Percentiles rank a stretch among this genome's conserved stretches.
phyloP scores from a whole-genome alignment of 2,329 filamentous ascomycete species.

The Microdochium paspali region DNA sequence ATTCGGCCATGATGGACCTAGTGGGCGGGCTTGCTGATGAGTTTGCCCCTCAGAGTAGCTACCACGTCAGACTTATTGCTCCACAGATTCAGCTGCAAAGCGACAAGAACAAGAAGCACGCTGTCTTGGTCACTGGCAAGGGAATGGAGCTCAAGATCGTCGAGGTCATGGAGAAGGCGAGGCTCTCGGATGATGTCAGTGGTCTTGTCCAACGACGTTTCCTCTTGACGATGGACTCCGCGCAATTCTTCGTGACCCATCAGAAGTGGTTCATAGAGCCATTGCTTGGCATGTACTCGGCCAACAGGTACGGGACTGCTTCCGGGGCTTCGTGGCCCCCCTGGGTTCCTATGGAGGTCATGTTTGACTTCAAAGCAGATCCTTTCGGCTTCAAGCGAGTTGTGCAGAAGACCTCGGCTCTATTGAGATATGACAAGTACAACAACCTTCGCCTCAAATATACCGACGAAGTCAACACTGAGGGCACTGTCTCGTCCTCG shows the following conservation, averaged over 20 bases:
- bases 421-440: conserved; percentile 93
- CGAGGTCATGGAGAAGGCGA: conserved; percentile 94
- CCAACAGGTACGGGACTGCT: conserved; percentile 82
- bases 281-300: conserved; percentile 86
- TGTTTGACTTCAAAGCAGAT: conserved; percentile 91
- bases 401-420: conserved; percentile 92
- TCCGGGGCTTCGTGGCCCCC: conserved; percentile 87
- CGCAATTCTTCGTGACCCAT: conserved; percentile 96
- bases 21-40: conserved; percentile 74
- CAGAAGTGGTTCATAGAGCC: conserved; percentile 82
- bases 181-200: conserved; percentile 85
- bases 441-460: conserved; percentile 95
- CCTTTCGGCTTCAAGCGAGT: conserved; percentile 98
- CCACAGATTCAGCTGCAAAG: conserved; percentile 98
- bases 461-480: conserved; percentile 79
- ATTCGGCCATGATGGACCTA: conserved; percentile 48
- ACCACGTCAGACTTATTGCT: conserved; percentile 88
- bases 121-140: conserved; percentile 93
- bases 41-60: conserved; percentile 85
- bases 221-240: conserved; percentile 90
- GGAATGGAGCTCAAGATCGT: conserved; percentile 97
- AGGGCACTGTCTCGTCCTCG: conserved; percentile 41
- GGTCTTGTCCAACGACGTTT: conserved; percentile 93
- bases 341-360: conserved; percentile 96
- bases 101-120: conserved; percentile 94